A percentile compares a stretch with the other conserved stretches of the same genome.
Evolutionary conservation across 2,329 filamentous ascomycete genomes (phyloP).

Genomic region (Botrytis elliptica): DNA sequence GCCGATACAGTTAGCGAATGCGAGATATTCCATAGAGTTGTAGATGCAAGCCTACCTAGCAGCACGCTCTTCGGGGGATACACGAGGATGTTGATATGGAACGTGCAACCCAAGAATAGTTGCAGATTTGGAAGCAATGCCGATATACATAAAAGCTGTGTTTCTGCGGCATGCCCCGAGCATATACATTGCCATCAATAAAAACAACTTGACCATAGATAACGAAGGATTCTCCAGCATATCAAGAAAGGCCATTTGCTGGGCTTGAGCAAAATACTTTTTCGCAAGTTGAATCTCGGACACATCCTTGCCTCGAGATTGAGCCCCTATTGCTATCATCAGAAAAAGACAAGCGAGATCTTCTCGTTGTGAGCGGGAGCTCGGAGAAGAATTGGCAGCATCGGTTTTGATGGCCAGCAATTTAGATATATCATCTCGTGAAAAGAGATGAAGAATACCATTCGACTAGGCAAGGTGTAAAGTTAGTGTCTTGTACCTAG

Average conservation of each 20-base stretch:
- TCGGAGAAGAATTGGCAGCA: background rate
- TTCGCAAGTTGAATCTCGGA: slow-evolving; percentile 9
- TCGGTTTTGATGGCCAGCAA: slow-evolving; percentile 1
- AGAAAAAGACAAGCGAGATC: slow-evolving; percentile 13
- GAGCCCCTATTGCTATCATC: slow-evolving; percentile 17
- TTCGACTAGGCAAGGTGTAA: background rate
- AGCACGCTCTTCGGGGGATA: background rate
- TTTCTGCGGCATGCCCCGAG: slow-evolving; percentile 11
- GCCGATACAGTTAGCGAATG: background rate
- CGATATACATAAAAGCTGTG: slow-evolving; percentile 15
- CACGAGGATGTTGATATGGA: slow-evolving; percentile 2
- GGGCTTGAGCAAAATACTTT: slow-evolving; percentile 11
- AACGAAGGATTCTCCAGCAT: slow-evolving; percentile 12
- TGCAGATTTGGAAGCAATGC: slow-evolving; percentile 11
- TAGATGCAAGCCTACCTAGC: background rate
- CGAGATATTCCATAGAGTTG: background rate
- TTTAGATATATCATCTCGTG: slow-evolving; percentile 4
- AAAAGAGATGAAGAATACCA: slow-evolving; percentile 9
- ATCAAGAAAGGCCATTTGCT: slow-evolving; percentile 9
- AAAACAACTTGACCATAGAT: slow-evolving; percentile 6
- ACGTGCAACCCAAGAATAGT: slow-evolving; percentile 15
- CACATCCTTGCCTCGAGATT: slow-evolving; percentile 1
- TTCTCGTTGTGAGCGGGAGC: background rate
- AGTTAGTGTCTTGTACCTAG: background rate
- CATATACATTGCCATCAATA: slow-evolving; percentile 16